Base-by-base conservation (phyloP, 1,284 basidiomycete species). In the Moesziomyces antarcticus region DNA sequence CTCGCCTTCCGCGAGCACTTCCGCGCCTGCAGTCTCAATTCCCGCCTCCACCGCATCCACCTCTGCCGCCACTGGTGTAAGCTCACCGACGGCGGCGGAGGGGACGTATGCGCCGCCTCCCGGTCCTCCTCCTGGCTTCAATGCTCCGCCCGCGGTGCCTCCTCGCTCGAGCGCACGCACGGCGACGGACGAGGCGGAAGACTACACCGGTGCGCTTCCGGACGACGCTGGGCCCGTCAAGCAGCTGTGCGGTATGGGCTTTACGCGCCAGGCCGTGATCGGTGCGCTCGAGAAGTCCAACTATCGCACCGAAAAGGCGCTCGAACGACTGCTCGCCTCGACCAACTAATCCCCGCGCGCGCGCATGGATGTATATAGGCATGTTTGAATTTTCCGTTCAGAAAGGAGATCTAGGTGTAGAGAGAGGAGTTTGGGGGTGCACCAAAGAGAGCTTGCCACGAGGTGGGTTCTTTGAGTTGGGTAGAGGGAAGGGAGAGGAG, bases 171-270 rank as follows among this genome's bases (percentile, higher is more conserved):
- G 30, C 7, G 49, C 44, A 1, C 24, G 44, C 10, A 42, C 20
- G 13, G 56, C 63, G 16, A 60, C 42, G 14, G 66, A 47, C 18
- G 53, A 65, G 16, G 61, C 56, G 1, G 55, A 54, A n/a, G 62
- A 62, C 57, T 59, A 71, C 72, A 48, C 79, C 2, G 74, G 73
- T n/a, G 70, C 82, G 0, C 53, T 80, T 1, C 67, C 81, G 4
- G 81, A 80, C 57, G 82, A 84, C 30, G 79, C 80, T 7, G 74
- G 63, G 0, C 81, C 68, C 2, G 82, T 83, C 43, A 77, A 77
- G 50, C 81, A 83, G 58, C 64, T 84, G 18, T 80, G 77, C 63
- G 75, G 75, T 11, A 84, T 84, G 82, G 82, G 82, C 33, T 84
- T 84, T 62, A 66, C 73, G 13, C 57, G 82, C 11, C 55, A 61